Base-by-base conservation (phyloP, 163 green algal species). In the Trebouxiophyceae sp. region DNA sequence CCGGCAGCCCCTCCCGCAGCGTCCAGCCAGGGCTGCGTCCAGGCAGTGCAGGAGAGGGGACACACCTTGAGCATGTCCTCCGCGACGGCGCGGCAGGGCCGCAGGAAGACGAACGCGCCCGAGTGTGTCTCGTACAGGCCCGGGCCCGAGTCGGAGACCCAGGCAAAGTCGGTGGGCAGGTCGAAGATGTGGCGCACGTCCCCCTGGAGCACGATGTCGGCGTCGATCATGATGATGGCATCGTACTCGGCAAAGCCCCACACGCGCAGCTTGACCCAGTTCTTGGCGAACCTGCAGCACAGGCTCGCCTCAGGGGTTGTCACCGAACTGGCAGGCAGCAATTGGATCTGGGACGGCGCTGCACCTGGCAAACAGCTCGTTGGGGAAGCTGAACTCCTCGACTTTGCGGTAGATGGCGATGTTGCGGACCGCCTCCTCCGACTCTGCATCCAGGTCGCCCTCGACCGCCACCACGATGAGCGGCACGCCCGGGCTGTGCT, bases 121-220 rank as follows among this genome's bases (percentile, higher is more conserved):
- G 5, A 33, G 50, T 8, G 50, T 27, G 2, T 27, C 12, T 4
- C 50, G 26, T 27, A 58, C 32, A 27, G 50, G 23, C 26, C 50
- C 32, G 50, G 20, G 32, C 50, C 22, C n/a, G n/a, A n/a, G 30
- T 70, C 64, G 6, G 47, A 55, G 34, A 70, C 64, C 54, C 54
- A 46, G 12, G 64, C 64, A 58, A 70, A 70, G 55, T 70, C 64
- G 4, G 64, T 70, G 4, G 64, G 64, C 27, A 70, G 56, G 28
- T 63, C n/a, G 55, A 70, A 70, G 2, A 70, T 20, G 24, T 62
- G 57, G 2, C 54, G 47, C 1, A 70, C 24, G 34, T 70, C 64
- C 20, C 55, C 54, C 34, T 64, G 12, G 1, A 70, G 54, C 16
- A 58, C 63, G 12, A 70, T 50, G 29, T 70, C 64, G 22, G 46